A percentile compares a stretch with the other conserved stretches of the same genome.
These are phyloP conservation scores for Pythium apleroticum DNA, from an alignment of 352 stramenopile species.

Conservation along the genomic window DNA sequence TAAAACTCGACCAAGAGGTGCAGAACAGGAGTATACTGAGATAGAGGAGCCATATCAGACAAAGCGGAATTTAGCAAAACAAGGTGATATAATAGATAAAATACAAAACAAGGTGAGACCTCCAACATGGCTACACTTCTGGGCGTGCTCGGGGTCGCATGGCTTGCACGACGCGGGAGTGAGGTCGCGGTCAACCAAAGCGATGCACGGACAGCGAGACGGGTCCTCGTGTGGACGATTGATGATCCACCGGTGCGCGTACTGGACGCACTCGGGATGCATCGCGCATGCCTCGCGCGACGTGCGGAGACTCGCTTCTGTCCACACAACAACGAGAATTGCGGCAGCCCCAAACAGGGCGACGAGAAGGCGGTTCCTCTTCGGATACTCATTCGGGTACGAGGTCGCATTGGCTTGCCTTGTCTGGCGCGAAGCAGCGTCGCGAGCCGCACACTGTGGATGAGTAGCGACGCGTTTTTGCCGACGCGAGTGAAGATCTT, in stretches of 20 bases:
- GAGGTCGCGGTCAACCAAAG: constrained; percentile 6
- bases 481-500: no score
- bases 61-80: background rate
- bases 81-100: background rate
- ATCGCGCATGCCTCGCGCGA: background rate
- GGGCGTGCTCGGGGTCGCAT: no score
- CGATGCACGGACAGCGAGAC: constrained; percentile 7
- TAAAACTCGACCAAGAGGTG: background rate
- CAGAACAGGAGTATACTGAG: background rate
- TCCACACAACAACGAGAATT: background rate
- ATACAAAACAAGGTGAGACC: background rate
- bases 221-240: background rate
- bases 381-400: no score
- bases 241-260: background rate
- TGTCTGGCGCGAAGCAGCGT: no score
- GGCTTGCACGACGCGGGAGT: background rate
- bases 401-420: no score
- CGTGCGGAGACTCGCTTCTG: background rate
- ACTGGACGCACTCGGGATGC: constrained; percentile 7
- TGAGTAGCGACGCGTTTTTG: no score
- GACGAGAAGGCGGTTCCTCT: no score
- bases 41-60: background rate
- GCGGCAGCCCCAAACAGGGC: no score
- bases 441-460: no score
- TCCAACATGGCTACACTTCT: no score